A percentile compares a stretch with the other conserved stretches of the same genome.
Evolutionary conservation across 805 yeast genomes (phyloP).

Genomic region (Metschnikowia matae): DNA sequence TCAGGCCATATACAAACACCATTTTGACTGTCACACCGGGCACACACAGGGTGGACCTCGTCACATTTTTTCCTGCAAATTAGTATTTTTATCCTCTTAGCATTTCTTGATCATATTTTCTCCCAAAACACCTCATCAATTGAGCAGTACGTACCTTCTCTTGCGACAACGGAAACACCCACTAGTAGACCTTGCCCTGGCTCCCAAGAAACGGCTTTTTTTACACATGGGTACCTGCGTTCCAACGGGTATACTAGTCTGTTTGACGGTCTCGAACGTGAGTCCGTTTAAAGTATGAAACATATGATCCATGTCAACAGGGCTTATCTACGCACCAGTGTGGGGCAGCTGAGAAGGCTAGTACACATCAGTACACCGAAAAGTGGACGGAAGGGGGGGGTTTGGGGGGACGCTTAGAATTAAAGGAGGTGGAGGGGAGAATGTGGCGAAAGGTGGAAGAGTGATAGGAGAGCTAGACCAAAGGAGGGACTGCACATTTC

Average conservation of each 20-base stretch:
- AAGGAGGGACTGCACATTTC: too few species aligned
- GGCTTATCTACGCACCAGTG: background rate
- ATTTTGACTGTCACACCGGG: conserved; percentile 7
- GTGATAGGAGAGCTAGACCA: too few species aligned
- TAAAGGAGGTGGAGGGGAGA: background rate
- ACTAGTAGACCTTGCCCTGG: conserved; percentile 14
- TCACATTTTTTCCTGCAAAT: conserved; percentile 18
- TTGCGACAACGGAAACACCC: conserved; percentile 19
- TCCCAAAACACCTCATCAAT: too few species aligned
- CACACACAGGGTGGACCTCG: conserved; percentile 15
- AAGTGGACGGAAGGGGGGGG: too few species aligned
- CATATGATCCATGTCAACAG: conserved; percentile 6
- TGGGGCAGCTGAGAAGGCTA: background rate
- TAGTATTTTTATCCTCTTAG: too few species aligned
- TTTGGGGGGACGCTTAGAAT: too few species aligned
- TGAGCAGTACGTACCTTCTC: conserved; percentile 14
- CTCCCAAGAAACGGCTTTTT: conserved; percentile 11
- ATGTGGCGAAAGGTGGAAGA: background rate
- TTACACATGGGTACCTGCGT: conserved; percentile 12
- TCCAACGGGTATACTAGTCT: conserved; percentile 7
- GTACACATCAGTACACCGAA: background rate
- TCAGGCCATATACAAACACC: conserved; percentile 13
- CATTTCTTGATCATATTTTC: too few species aligned
- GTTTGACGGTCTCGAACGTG: conserved; percentile 10
- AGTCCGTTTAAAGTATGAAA: conserved; percentile 14